A percentile compares a stretch with the other conserved stretches of the same genome.
phyloP scores from a whole-genome alignment of 495 filamentous ascomycete genomes.

The Hypoxylon cercidicola region DNA sequence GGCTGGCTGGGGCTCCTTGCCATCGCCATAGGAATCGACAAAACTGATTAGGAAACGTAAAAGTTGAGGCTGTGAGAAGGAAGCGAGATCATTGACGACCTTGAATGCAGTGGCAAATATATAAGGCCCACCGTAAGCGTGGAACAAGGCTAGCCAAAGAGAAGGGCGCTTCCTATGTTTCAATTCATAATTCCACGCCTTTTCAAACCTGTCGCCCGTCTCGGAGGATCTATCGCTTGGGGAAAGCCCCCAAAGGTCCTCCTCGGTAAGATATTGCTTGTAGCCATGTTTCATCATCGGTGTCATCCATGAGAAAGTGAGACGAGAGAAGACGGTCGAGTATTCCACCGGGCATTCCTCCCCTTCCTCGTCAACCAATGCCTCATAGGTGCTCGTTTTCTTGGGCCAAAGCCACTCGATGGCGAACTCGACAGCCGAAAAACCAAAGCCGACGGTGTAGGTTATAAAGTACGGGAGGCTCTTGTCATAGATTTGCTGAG shows the following conservation, averaged over 20 bases:
- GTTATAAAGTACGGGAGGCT: conserved; percentile 80
- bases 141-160: conserved; percentile 92
- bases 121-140: conserved; percentile 86
- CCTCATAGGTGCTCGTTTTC: conserved; percentile 83
- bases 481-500: conserved; percentile 72
- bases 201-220: conserved; percentile 73
- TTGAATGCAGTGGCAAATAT: conserved; percentile 84
- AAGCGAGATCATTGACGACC: conserved; percentile 79
- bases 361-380: conserved; percentile 75
- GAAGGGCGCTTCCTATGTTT: conserved; percentile 76
- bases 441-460: conserved; percentile 77
- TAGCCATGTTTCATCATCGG: conserved; percentile 97
- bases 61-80: conserved; percentile 92
- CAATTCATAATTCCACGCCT: conserved; percentile 81
- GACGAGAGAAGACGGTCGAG: conserved; percentile 90
- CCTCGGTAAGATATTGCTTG: conserved; percentile 89
- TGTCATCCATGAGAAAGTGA: conserved; percentile 99
- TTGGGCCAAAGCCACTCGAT: conserved; percentile 95
- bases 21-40: conserved; percentile 77
- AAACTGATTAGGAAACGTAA: conserved; percentile 86
- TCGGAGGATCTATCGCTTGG: conserved; percentile 78
- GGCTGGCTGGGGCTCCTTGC: conserved; percentile 74
- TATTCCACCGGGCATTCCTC: conserved; percentile 96
- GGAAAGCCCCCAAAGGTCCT: conserved; percentile 95
- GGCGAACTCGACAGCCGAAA: conserved; percentile 78